Evolutionary conservation across 352 stramenopile species (phyloP), one percentile per base, ranked within the genome.

Genomic region (Pythium volutum): DNA sequence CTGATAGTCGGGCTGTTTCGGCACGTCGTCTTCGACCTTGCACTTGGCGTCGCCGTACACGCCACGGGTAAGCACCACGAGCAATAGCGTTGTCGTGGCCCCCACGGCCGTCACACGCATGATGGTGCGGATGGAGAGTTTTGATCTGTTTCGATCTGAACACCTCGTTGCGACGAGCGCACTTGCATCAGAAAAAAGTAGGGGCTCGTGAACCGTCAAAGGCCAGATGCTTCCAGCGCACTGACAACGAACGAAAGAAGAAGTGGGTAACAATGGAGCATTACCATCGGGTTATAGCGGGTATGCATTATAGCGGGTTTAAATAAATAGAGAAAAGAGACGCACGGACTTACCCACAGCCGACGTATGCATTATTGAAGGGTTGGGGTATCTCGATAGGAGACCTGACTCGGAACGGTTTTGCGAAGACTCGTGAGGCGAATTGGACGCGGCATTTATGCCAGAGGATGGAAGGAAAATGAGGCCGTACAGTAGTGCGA

Each of bases 91-190:
- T 20, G 49, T n/a, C 11, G 23, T 34, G 2, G 20, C 27, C 18
- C 49, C 31, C 49, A 55, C 46, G 10, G 36, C 22, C 23, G 49
- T 34, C 31, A 31, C 20, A 18, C 31, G 49, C 31, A 20, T 8
- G 49, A 33, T 16, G 49, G 15, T n/a, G 49, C 49, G 11, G 1
- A 23, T 15, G 45, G 14, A n/a, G n/a, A n/a, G n/a, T n/a, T n/a
- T n/a, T n/a, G n/a, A n/a, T n/a, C n/a, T n/a, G 45, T 51, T 51
- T 51, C 25, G 45, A 34, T 51, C 45, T 51, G 45, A 34, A 22
- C 45, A 22, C 45, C 23, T 26, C 45, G 22, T 51, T 51, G 23
- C 45, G 25, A 11, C 45, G 45, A 51, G 45, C 45, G 23, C 18
- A 36, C 31, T 11, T 36, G 31, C 31, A n/a, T n/a, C n/a, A n/a